Base-by-base conservation (phyloP, 1,139 yeast species). In the Candida tetrigidarum region DNA sequence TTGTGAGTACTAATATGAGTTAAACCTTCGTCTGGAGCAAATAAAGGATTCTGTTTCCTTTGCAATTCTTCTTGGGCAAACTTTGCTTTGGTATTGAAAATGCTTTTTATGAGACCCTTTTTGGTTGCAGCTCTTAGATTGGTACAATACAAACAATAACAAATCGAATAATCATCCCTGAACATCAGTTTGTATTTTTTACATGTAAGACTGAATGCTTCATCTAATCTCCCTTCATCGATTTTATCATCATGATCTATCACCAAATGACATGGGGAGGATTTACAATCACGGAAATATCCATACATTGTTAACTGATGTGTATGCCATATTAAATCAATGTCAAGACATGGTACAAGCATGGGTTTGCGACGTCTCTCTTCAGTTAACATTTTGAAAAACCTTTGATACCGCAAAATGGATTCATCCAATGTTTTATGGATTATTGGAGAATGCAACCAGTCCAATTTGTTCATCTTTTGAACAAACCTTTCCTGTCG, bases 301-400 rank as follows among this genome's bases (percentile, higher is more conserved):
- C 49, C 49, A 12, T 37, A 41, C 30, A 62, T 58, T 3, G 60
- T 53, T 25, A 71, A 53, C 46, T 66, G 72, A 46, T 70, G 74
- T 8, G 75, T 69, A 45, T 66, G 74, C 76, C 76, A 70, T 1
- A 65, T 56, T 32, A 71, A 54, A 46, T 71, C 75, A 29, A 71
- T 62, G 44, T 71, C 76, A 42, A 69, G 53, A 1, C 75, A 67
- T 0, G 76, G 75, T 1, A 70, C 66, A 14, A 62, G 50, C 42
- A 57, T 50, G 33, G 11, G 10, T 20, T 26, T 10, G 8, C 6
- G 12, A 14, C 14, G 11, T 11, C 27, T 11, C 5, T 14, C 19
- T n/a, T 19, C 19, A 2, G 38, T 35, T n/a, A 35, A 22, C 38
- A 35, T 22, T 3, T n/a, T 12, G n/a, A 35, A 35, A 22, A 35